Evolutionary conservation across 1,139 yeast genomes (phyloP), one percentile per base, ranked within the genome.

Genomic region (Kurtzmaniella natalensis): DNA sequence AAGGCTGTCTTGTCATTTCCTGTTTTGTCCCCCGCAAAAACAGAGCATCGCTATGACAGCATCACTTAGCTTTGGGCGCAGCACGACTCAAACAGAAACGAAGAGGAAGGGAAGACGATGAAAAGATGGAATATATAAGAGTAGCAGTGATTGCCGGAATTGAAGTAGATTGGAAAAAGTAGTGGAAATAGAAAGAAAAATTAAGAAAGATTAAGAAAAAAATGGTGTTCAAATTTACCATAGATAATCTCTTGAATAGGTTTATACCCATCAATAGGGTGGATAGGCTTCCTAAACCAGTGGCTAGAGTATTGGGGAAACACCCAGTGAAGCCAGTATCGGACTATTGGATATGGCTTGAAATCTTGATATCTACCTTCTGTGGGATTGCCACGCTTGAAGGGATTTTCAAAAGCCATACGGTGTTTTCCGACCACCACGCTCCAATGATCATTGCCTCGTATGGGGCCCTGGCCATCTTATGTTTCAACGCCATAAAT

Each of bases 381-480:
- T 57, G 66, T 10, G 84, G 82, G 0, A 59, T 80, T 16, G 57
- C 75, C 2, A 50, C 71, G 2, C 45, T 77, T 4, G 76, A 70
- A 51, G 79, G 75, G 0, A 61, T 78, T 0, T 75, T 76, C 51
- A 62, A 58, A 42, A 53, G 53, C 33, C 70, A 71, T 42, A 58
- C 68, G 1, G 69, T 65, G 1, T 78, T 78, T 46, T 48, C 59
- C 5, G 64, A 67, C 44, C 65, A 66, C 39, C 58, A 64, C 37
- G 72, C 78, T 0, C 81, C 83, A 0, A 55, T 64, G n/a, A 60
- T 80, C 7, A 61, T 80, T 24, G 86, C 87, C 2, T 67, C 76
- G 42, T 76, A 71, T 45, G 86, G 84, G 9, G 88, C 88, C 1
- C 61, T 81, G 1, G 83, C 86, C 3, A 73, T 81, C 26, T 58